A percentile compares a stretch with the other conserved stretches of the same genome.
Conservation (phyloP, 2,329 filamentous ascomycete species). For the Metarhizium robertsii region DNA sequence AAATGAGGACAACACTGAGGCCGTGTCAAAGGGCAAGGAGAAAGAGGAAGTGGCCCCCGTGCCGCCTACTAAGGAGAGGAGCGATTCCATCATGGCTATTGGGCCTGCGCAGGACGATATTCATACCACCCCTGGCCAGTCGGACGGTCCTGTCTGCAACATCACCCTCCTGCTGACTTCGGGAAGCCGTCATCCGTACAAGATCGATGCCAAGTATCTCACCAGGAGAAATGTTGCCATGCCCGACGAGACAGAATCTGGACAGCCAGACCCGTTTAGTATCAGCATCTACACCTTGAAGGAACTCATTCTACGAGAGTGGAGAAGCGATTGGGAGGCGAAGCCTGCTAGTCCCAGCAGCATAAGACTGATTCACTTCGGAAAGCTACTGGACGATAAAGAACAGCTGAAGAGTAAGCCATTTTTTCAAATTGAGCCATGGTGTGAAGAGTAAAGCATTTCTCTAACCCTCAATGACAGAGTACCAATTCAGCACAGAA, state of each 20-base stretch:
- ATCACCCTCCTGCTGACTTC: conserved; percentile 79
- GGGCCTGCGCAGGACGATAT: conserved; percentile 34
- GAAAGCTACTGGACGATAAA: conserved; percentile 85
- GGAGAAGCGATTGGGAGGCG: conserved; percentile 85
- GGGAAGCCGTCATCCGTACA: conserved; percentile 80
- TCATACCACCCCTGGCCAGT: conserved; percentile 18
- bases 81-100: conserved; percentile 31
- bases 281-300: conserved; percentile 93
- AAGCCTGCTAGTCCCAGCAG: conserved; percentile 78
- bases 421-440: no score
- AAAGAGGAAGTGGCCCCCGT: conserved; percentile 17
- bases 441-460: neutral
- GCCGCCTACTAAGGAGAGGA: conserved; percentile 20
- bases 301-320: conserved; percentile 86
- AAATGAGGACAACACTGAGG: conserved; percentile 11
- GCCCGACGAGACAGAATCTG: conserved; percentile 51
- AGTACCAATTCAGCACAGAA: conserved; percentile 68
- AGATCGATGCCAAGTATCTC: conserved; percentile 80
- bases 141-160: conserved; percentile 42
- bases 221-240: conserved; percentile 70
- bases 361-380: conserved; percentile 87
- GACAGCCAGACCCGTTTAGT: conserved; percentile 67
- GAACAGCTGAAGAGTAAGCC: conserved; percentile 68
- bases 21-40: conserved; percentile 24
- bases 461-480: conserved; percentile 32